Conservation (phyloP, 1,284 basidiomycete genomes). For the Trametes polyzona region DNA sequence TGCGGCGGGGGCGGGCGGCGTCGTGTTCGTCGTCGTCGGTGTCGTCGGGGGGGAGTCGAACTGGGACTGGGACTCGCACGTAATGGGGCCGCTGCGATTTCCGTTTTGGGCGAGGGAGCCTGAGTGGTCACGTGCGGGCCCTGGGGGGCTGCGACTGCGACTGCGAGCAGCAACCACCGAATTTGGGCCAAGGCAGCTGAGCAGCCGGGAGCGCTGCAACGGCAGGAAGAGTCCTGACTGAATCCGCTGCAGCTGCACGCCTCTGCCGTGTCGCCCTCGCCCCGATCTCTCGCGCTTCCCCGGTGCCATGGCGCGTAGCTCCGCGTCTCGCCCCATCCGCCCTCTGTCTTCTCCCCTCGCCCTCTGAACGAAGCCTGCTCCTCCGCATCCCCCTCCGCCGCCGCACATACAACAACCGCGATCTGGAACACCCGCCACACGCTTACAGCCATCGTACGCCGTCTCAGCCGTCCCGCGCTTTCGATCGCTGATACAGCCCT, state of each 20-base stretch:
- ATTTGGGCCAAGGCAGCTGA: no score
- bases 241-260: no score
- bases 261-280: neutral
- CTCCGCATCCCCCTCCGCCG: neutral
- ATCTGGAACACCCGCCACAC: neutral
- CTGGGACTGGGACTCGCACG: constrained; percentile 3
- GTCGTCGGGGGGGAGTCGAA: constrained; percentile 11
- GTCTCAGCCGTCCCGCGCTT: neutral
- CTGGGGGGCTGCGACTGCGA: no score
- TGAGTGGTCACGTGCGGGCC: no score
- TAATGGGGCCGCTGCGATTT: constrained; percentile 9
- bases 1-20: constrained; percentile 15
- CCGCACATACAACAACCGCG: neutral
- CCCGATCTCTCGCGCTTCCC: no score
- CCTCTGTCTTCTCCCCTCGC: neutral
- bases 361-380: neutral
- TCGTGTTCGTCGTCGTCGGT: constrained; percentile 11
- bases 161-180: no score
- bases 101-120: no score
- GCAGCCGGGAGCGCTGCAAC: no score
- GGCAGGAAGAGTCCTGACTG: no score
- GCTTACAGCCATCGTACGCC: neutral
- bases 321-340: neutral
- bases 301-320: no score
- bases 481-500: neutral